phyloP scores from a whole-genome alignment of 306 rosid genomes.

The Morella rubra region DNA sequence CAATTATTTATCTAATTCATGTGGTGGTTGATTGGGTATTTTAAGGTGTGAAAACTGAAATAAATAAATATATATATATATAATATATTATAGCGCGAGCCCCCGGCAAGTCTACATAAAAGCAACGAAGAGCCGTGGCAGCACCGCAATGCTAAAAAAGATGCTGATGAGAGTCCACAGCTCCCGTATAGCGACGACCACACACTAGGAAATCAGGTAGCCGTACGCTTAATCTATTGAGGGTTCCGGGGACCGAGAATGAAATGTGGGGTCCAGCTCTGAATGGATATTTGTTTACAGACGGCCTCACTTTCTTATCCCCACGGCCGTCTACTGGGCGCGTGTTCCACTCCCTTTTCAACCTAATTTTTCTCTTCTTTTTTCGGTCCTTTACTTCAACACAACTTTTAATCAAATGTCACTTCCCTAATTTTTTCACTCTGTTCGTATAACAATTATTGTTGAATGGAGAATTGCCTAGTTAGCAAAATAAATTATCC shows the following conservation, averaged over 20 bases:
- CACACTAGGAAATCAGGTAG: constrained; percentile 47
- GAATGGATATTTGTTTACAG: neutral
- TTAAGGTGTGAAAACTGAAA: neutral
- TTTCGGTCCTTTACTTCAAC: too few relatives aligned
- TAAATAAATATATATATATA: neutral
- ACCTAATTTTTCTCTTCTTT: too few relatives aligned
- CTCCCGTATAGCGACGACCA: constrained; percentile 38
- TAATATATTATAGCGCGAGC: neutral
- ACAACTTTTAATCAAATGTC: too few relatives aligned
- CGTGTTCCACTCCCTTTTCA: too few relatives aligned
- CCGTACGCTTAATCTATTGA: constrained; percentile 49
- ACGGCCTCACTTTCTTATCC: neutral
- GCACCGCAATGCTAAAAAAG: constrained; percentile 46
- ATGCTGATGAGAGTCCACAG: constrained; percentile 42
- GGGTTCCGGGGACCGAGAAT: constrained; percentile 45
- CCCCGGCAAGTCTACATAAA: constrained; percentile 24
- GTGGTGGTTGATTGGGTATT: neutral
- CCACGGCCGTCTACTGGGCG: too few relatives aligned
- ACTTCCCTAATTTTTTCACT: too few relatives aligned
- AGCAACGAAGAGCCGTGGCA: constrained; percentile 45
- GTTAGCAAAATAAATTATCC: too few relatives aligned
- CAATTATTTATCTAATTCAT: neutral
- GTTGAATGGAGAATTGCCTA: too few relatives aligned
- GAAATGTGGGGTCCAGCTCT: constrained; percentile 43
- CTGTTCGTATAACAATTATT: too few relatives aligned